Conservation (phyloP, 164 flowering plant genomes). For the Vitis rupestris region DNA sequence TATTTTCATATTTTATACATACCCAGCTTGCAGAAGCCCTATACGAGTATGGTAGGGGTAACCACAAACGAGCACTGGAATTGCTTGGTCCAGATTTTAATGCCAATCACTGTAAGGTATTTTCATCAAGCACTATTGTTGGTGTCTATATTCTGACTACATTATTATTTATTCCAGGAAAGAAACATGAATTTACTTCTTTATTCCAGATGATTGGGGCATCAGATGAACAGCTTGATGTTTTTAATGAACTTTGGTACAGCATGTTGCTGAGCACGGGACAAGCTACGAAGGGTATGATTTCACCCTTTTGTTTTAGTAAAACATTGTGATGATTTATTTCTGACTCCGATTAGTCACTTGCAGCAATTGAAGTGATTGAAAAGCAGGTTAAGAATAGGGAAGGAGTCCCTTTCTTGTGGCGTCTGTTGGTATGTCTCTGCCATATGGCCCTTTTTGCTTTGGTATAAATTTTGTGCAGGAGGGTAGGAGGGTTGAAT, state of each 20-base stretch:
- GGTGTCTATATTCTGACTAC: background rate
- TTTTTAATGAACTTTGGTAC: slow-evolving; percentile 79
- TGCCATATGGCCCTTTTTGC: background rate
- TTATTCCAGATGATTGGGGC: slow-evolving; percentile 69
- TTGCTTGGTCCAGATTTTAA: slow-evolving; percentile 73
- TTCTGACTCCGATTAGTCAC: slow-evolving; percentile 2
- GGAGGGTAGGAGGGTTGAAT: background rate
- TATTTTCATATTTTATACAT: background rate
- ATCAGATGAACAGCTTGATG: slow-evolving; percentile 89
- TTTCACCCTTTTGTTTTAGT: background rate
- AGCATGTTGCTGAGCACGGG: slow-evolving; percentile 57
- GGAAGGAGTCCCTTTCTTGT: slow-evolving; percentile 69
- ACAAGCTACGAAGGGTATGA: slow-evolving; percentile 45
- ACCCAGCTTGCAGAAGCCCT: slow-evolving; percentile 84
- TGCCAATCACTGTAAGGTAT: slow-evolving; percentile 66
- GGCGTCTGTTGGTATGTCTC: slow-evolving; percentile 74
- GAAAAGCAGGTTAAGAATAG: slow-evolving; percentile 56
- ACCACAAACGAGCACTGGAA: slow-evolving; percentile 46
- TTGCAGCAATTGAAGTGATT: slow-evolving; percentile 62
- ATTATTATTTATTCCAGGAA: background rate
- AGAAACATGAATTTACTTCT: background rate
- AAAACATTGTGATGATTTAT: background rate
- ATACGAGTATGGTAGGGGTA: slow-evolving; percentile 64
- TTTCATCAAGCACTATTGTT: background rate
- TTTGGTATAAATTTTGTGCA: background rate